Evolutionary conservation across 73 alveolate species (phyloP), one percentile per base, ranked within the genome.

Genomic region (Symbiodinium natans): DNA sequence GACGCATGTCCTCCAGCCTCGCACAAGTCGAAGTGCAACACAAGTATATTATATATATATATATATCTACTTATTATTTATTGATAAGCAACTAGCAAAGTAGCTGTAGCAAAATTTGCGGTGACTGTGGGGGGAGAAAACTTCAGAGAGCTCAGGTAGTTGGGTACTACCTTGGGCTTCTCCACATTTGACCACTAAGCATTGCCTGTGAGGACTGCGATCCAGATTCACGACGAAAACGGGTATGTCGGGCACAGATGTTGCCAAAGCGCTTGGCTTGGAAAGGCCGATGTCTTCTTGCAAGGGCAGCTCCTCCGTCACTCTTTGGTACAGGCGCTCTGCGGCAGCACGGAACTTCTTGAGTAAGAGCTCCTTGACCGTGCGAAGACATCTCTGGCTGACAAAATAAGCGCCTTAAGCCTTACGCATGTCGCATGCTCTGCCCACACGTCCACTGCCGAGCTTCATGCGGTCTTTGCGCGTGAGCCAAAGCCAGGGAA

Each of bases 151-250:
- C 21, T 15, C 11, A 15, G 29, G 21, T 54, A 11, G 11, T 21
- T 21, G 21, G 11, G 21, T 54, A 54, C 74, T 15, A 11, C 11
- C 11, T 15, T 21, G 29, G 74, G 74, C 74, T 21, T 54, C 74
- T 54, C 74, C 21, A 21, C 29, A 11, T 21, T 15, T 54, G 11
- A 15, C 74, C 74, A 15, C 74, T 54, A n/a, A n/a, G n/a, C n/a
- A n/a, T n/a, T 2, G 83, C 92, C 98, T 92, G 68, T 92, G 98
- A 8, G 98, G 98, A 84, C 98, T 92, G 31, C 98, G 92, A 36
- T 92, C 98, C 84, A 92, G 43, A 80, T 92, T 92, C 98, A 92
- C 90, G 41, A 92, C 98, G n/a, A 92, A 52, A 7, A 75, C 86
- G 27, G 98, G 98, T 15, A 92, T 2, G 21, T 33, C 48, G 33